phyloP scores from a whole-genome alignment of 495 filamentous ascomycete genomes.

The Aspergillus diversus region DNA sequence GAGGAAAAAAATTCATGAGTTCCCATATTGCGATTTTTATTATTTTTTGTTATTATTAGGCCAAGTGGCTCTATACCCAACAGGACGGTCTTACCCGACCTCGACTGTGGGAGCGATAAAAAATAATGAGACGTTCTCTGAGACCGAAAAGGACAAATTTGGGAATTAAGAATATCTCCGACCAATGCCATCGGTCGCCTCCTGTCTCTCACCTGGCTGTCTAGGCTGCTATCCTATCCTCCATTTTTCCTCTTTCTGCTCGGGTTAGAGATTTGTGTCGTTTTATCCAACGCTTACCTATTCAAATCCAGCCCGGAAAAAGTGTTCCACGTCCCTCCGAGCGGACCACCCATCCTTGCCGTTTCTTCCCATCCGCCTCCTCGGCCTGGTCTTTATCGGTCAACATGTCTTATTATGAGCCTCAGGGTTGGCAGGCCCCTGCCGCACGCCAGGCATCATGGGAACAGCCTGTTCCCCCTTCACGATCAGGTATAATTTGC shows the following conservation, averaged over 20 bases:
- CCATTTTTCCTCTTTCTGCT: slow-evolving; percentile 1
- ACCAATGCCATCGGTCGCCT: slow-evolving; percentile 26
- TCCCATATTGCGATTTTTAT: neutral
- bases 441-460: slow-evolving; percentile 69
- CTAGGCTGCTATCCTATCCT: slow-evolving; percentile 10
- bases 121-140: slow-evolving; percentile 18
- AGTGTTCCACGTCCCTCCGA: slow-evolving; percentile 22
- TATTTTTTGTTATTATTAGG: neutral
- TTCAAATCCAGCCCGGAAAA: slow-evolving; percentile 5
- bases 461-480: slow-evolving; percentile 84
- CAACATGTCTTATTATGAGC: slow-evolving; percentile 90
- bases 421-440: slow-evolving; percentile 75
- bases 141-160: slow-evolving; percentile 19
- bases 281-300: slow-evolving; percentile 14
- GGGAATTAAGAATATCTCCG: slow-evolving; percentile 15
- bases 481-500: slow-evolving; percentile 72
- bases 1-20: slow-evolving; percentile 15
- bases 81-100: neutral
- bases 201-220: slow-evolving; percentile 20
- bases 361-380: slow-evolving; percentile 24
- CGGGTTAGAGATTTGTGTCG: neutral
- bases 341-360: slow-evolving; percentile 39
- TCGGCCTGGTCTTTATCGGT: slow-evolving; percentile 18
- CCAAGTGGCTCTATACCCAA: neutral
- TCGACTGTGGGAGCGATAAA: neutral